Conservation (phyloP, 352 stramenopile genomes). For the Globisporangium parvum region DNA sequence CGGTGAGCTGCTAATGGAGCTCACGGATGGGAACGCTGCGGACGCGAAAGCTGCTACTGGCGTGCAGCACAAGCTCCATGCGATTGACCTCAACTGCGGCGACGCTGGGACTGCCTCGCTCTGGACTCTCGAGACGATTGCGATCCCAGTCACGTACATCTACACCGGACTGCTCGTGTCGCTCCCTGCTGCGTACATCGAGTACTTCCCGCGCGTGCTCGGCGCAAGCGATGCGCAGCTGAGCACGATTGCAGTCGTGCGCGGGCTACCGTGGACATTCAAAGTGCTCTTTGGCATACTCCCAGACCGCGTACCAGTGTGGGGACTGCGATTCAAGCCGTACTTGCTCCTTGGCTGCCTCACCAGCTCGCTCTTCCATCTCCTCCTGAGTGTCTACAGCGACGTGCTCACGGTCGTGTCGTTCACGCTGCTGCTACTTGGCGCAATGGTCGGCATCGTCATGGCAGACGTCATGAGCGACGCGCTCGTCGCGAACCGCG, state of each 20-base stretch:
- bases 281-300: slow-evolving; percentile 75
- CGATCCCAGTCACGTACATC: slow-evolving; percentile 76
- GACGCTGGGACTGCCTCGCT: slow-evolving; percentile 22
- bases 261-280: slow-evolving; percentile 69
- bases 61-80: not conserved
- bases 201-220: slow-evolving; percentile 63
- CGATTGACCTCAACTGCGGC: too few species aligned
- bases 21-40: not conserved
- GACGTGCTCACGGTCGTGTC: slow-evolving; percentile 42
- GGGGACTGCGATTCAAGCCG: slow-evolving; percentile 56
- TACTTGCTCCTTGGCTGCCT: slow-evolving; percentile 67
- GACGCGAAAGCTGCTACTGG: not conserved
- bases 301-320: slow-evolving; percentile 55
- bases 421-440: slow-evolving; percentile 66
- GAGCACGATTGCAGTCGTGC: slow-evolving; percentile 59
- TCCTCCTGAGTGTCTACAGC: slow-evolving; percentile 27
- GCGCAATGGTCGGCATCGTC: slow-evolving; percentile 65
- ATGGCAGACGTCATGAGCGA: slow-evolving; percentile 84
- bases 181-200: slow-evolving; percentile 65
- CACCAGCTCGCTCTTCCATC: slow-evolving; percentile 53
- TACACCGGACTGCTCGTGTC: slow-evolving; percentile 64
- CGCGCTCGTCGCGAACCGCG: slow-evolving; percentile 55
- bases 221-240: slow-evolving; percentile 64
- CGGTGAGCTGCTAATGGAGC: slow-evolving; percentile 10
- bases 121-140: slow-evolving; percentile 41